Conservation (phyloP, 495 filamentous ascomycete genomes). For the Letharia lupina region DNA sequence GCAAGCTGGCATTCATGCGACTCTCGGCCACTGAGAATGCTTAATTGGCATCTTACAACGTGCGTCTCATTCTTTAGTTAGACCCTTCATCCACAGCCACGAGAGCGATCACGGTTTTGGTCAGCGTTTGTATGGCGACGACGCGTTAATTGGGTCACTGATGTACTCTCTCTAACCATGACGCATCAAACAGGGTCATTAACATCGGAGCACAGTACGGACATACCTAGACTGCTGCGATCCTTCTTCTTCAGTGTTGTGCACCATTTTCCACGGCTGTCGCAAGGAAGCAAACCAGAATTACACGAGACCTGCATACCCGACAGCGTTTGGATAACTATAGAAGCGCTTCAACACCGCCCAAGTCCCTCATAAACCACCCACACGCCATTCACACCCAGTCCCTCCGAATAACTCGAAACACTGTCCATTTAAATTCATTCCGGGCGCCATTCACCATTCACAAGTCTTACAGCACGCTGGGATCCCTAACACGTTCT, state of each 20-base stretch:
- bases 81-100: slow-evolving; percentile 6
- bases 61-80: slow-evolving; percentile 9
- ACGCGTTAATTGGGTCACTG: slow-evolving; percentile 19
- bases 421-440: slow-evolving; percentile 2
- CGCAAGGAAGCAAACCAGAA: slow-evolving; percentile 23
- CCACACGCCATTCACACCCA: slow-evolving; percentile 23
- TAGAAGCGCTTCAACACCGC: slow-evolving; percentile 23
- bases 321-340: slow-evolving; percentile 23
- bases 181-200: slow-evolving; percentile 9
- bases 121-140: not conserved
- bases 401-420: slow-evolving; percentile 14
- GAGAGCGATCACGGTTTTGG: not conserved
- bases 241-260: not conserved
- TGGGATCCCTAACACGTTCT: slow-evolving; percentile 5
- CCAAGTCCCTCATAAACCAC: slow-evolving; percentile 20
- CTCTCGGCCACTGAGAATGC: slow-evolving; percentile 14
- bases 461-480: slow-evolving; percentile 12
- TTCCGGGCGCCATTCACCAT: slow-evolving; percentile 14
- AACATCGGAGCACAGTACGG: slow-evolving; percentile 9
- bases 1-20: slow-evolving; percentile 10
- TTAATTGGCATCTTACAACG: slow-evolving; percentile 15
- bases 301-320: slow-evolving; percentile 21
- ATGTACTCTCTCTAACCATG: slow-evolving; percentile 18
- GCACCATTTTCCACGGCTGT: slow-evolving; percentile 20
- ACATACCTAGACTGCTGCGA: not conserved